These are phyloP conservation scores for Hemileccinum rubropunctum DNA, from an alignment of 768 basidiomycete genomes.

Conservation along the genomic window DNA sequence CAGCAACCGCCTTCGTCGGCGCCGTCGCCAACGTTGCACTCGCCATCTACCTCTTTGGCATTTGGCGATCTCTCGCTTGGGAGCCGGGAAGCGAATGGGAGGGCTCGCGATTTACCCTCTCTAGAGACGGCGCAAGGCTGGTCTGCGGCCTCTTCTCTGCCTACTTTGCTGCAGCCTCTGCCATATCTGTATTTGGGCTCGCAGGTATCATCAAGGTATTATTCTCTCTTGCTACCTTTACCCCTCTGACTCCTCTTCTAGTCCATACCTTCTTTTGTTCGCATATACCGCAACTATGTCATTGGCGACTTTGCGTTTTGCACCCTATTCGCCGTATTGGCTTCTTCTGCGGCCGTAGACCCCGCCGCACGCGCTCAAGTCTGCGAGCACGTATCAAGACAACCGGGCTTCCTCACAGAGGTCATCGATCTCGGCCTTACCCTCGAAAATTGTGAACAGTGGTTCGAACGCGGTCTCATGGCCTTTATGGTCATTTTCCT, in stretches of 20 bases:
- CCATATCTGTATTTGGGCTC: conserved; percentile 64
- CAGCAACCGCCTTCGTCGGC: conserved; percentile 38
- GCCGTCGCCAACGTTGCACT: conserved; percentile 40
- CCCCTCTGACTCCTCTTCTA: conserved; percentile 24
- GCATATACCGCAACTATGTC: conserved; percentile 80
- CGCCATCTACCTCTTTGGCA: conserved; percentile 39
- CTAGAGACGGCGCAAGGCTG: conserved; percentile 41
- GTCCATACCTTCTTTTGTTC: conserved; percentile 63
- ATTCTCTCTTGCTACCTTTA: conserved; percentile 3
- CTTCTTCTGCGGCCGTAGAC: conserved; percentile 59
- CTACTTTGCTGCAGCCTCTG: conserved; percentile 65
- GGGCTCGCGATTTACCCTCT: conserved; percentile 39
- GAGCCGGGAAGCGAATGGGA: conserved; percentile 52
- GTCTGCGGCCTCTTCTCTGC: conserved; percentile 61
- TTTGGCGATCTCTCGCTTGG: conserved; percentile 45
- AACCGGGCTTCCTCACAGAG: conserved; percentile 71
- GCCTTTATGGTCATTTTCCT: conserved; percentile 57
- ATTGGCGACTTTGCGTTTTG: conserved; percentile 76
- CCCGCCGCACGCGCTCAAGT: conserved; percentile 52
- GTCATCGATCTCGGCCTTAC: conserved; percentile 70
- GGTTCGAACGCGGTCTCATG: conserved; percentile 66
- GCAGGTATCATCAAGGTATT: conserved; percentile 66
- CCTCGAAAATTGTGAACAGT: conserved; percentile 78
- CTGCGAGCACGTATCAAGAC: conserved; percentile 73
- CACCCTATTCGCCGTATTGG: conserved; percentile 52